A percentile compares a stretch with the other conserved stretches of the same genome.
Conservation (phyloP, 1,284 basidiomycete species). For the Marasmius oreades region DNA sequence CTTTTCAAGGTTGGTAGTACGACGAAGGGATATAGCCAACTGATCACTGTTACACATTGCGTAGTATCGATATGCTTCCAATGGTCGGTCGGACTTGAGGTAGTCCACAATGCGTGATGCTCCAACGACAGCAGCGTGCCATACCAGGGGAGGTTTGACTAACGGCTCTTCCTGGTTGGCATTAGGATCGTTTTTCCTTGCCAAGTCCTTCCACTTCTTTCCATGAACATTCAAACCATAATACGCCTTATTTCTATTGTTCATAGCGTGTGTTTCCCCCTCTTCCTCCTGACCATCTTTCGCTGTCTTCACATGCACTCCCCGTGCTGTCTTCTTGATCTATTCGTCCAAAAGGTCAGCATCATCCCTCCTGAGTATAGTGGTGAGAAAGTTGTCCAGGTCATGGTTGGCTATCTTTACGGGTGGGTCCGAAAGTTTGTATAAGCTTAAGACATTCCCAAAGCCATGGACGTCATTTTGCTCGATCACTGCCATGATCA, state of each 20-base stretch:
- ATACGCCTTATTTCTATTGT: conserved; percentile 44
- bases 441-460: conserved; percentile 40
- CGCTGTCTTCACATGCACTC: conserved; percentile 33
- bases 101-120: conserved; percentile 42
- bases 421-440: conserved; percentile 30
- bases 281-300: conserved; percentile 21
- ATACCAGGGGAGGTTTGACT: conserved; percentile 34
- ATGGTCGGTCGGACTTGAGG: conserved; percentile 31
- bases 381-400: conserved; percentile 16
- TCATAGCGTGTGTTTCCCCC: conserved; percentile 21
- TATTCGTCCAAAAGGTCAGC: conserved; percentile 49
- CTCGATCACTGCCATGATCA: conserved; percentile 33
- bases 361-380: conserved; percentile 36
- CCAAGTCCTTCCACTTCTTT: conserved; percentile 53
- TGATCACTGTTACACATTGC: conserved; percentile 38
- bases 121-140: conserved; percentile 34
- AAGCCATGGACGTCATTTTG: conserved; percentile 51
- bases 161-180: conserved; percentile 19
- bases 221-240: conserved; percentile 57
- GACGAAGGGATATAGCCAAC: conserved; percentile 32
- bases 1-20: conserved; percentile 33
- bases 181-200: conserved; percentile 43
- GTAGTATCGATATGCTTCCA: conserved; percentile 39
- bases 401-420: conserved; percentile 18
- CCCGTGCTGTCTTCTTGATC: conserved; percentile 47